Evolutionary conservation across 495 filamentous ascomycete genomes (phyloP), one percentile per base, ranked within the genome.

Genomic region (Diplogelasinospora grovesii): DNA sequence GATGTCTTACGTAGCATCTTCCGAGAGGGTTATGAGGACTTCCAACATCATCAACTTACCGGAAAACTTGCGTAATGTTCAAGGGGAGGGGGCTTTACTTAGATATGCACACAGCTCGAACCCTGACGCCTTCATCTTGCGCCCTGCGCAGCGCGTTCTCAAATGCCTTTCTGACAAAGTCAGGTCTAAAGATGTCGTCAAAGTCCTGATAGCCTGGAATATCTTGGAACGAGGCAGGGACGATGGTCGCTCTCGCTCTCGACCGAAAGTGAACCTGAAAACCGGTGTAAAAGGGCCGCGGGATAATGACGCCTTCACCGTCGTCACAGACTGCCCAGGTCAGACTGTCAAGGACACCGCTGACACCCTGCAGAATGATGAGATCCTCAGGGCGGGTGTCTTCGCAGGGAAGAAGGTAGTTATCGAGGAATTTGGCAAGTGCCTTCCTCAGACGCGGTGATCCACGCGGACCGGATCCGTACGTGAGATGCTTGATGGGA

Each of bases 151-250:
- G 37, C 0, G 64, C 63, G 23, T 58, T 39, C 42, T 72, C 69
- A 26, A 50, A 30, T 2, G 51, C 39, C 21, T 31, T 27, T 0
- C 13, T 9, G 31, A 33, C 41, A 8, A 47, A 32, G 1, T 11
- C 28, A 1, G 73, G 70, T 18, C 61, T 60, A 5, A 47, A 45
- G 1, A 70, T 64, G 5, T 59, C 69, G 8, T 61, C 62, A 1
- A 54, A 11, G 9, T 54, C 50, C 16, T 69, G 30, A 23, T 54
- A 63, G 1, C 60, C 70, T 28, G 72, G 67, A 5, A 52, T 36
- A 2, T 56, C 60, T 10, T 54, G 52, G 23, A 74, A 73, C 5
- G 45, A 38, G 0, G 71, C 70, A 0, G 55, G 52, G 8, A 72
- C 51, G 0, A 70, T 57, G 8, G 34, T 24, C 0, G 59, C 46